Evolutionary conservation across 177 flowering plant genomes (phyloP).

Genomic region (Vitis hybrid): DNA sequence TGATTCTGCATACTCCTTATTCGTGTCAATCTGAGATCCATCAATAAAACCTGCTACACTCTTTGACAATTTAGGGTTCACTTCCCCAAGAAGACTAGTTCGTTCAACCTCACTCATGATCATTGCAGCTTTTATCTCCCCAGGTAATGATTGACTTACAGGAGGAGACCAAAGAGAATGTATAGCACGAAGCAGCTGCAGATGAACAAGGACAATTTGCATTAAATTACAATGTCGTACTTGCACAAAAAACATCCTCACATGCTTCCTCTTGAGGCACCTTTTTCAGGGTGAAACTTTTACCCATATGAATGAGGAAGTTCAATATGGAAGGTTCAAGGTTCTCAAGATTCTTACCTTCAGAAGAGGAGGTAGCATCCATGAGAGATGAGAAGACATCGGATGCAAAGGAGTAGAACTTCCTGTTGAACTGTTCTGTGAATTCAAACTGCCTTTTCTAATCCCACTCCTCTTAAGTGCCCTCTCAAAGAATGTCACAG

Average conservation of each 20-base stretch:
- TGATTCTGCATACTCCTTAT: conserved; percentile 53
- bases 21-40: conserved; percentile 50
- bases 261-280: too few species aligned
- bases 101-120: conserved; percentile 70
- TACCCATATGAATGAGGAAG: not conserved
- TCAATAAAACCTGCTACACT: conserved; percentile 49
- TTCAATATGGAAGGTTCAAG: not conserved
- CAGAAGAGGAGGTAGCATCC: conserved; percentile 97
- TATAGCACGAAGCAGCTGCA: conserved; percentile 82
- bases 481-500: conserved; percentile 92
- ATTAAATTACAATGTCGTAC: not conserved
- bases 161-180: conserved; percentile 95
- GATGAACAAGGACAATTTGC: conserved; percentile 14
- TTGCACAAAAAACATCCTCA: not conserved
- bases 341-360: conserved; percentile 49
- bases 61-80: conserved; percentile 53
- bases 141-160: conserved; percentile 63
- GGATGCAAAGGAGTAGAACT: conserved; percentile 53
- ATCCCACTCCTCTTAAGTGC: conserved; percentile 92
- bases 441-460: conserved; percentile 46
- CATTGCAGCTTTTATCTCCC: conserved; percentile 79
- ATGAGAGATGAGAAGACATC: conserved; percentile 81
- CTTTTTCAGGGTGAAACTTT: too few species aligned
- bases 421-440: conserved; percentile 35
- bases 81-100: conserved; percentile 80